Evolutionary conservation across 2,329 filamentous ascomycete genomes (phyloP), one percentile per base, ranked within the genome.

Genomic region (Penicillium frequentans): DNA sequence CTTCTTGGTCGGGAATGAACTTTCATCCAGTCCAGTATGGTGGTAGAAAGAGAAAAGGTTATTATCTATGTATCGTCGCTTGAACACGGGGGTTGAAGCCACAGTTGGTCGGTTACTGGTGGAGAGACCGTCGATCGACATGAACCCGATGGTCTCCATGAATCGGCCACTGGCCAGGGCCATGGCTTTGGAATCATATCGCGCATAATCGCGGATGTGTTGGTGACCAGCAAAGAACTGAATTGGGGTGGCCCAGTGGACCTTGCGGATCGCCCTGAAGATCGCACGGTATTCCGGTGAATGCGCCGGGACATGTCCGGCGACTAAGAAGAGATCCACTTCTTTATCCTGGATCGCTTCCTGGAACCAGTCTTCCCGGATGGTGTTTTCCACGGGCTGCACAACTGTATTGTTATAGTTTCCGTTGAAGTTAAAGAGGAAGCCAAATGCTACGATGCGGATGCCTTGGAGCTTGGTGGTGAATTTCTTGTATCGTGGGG

Each of bases 121-220:
- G 9, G 76, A 76, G 21, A 88, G 70, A 1, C 91, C 91, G 55
- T 88, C 83, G 46, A 97, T 86, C 0, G 92, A 96, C 84, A 95
- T 86, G 83, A 95, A 98, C 2, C 93, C 93, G 49, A 98, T 88
- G 0, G 93, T 97, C 78, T 98, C 93, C 80, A 97, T 89, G 73
- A 97, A 98, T 1, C 93, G 85, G 4, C 93, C 93, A 65, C 90
- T 95, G 42, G 92, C 92, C 5, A 98, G 79, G 1, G 88, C 93
- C 60, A 90, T 87, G 0, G 93, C 86, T 53, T 86, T 87, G 39
- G 84, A 83, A 73, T 97, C 93, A 67, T 91, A 97, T 58, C 83
- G 85, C 42, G 85, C 85, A 64, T 91, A 90, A 70, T 97, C 92
- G 9, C 93, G 87, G 47, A 97, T 91, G 70, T 98, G 93, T 1